Evolutionary conservation across 371 early-diverging fungal species (phyloP).

Genomic region (Lichtheimia corymbifera): DNA sequence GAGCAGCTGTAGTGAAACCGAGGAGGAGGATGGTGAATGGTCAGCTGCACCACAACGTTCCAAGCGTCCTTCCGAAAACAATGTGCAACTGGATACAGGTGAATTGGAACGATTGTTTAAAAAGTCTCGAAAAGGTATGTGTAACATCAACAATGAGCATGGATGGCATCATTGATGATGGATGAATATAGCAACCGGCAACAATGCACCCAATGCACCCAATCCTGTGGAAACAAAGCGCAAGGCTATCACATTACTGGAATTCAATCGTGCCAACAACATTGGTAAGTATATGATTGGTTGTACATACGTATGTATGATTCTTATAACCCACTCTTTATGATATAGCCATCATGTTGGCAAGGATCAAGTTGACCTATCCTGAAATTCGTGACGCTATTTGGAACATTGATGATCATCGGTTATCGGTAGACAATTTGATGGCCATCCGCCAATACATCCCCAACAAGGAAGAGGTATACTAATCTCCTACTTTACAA

Average conservation of each 20-base stretch:
- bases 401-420: conserved; percentile 65
- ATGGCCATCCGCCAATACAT: conserved; percentile 61
- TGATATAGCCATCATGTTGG: conserved; percentile 67
- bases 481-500: neutral
- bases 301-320: conserved; percentile 17
- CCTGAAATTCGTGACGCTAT: conserved; percentile 69
- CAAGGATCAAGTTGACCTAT: conserved; percentile 66
- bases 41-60: conserved; percentile 5
- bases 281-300: conserved; percentile 33
- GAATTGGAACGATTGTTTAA: conserved; percentile 46
- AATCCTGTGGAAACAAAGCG: conserved; percentile 12
- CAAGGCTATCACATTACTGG: conserved; percentile 59
- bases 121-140: conserved; percentile 21
- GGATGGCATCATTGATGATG: neutral
- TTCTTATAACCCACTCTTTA: conserved; percentile 15
- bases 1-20: conserved; percentile 23
- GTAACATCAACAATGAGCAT: neutral
- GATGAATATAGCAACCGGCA: neutral
- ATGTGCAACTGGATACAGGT: conserved; percentile 31
- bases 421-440: conserved; percentile 57
- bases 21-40: conserved; percentile 19
- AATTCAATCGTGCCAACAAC: conserved; percentile 64
- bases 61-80: neutral
- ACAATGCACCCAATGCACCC: neutral
- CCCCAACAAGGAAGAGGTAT: conserved; percentile 65